Evolutionary conservation across 1,284 basidiomycete species (phyloP), one percentile per base, ranked within the genome.

Genomic region (Apiotrichum gracile): DNA sequence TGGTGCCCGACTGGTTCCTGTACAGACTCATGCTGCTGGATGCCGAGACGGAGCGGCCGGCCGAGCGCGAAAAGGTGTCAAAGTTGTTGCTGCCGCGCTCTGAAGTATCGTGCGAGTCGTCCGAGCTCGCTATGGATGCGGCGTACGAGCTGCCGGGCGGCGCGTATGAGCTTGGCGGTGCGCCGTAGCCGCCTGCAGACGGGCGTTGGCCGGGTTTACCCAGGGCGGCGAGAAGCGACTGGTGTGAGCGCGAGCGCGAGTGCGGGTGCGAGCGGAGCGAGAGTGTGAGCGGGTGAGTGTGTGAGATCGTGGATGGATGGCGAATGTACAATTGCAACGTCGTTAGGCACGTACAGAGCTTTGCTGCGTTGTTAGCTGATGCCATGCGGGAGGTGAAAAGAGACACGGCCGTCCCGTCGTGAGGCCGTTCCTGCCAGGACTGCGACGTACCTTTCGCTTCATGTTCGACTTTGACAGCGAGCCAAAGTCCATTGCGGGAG

Each of bases 381-480:
- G n/a, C n/a, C n/a, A n/a, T n/a, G n/a, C n/a, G n/a, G n/a, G 24
- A 13, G 27, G 27, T 7, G 27, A 13, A 29, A 13, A 13, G 27
- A 31, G 31, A 31, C 31, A 31, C 31, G 31, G 31, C 31, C 16
- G 31, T 31, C 31, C 31, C 31, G 31, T 31, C 31, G 12, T 10
- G 31, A 31, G 31, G 31, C 31, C 16, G 31, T 13, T 31, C 10
- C 31, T 10, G 5, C 16, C 16, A 10, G 5, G 31, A 14, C 5
- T 31, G 31, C 31, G 16, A 53, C 61, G 19, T 41, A 67, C 65
- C 58, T 67, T 67, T 16, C 65, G 58, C 63, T 62, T 65, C 65
- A 67, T 67, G 53, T 60, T 63, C 25, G 51, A 57, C 17, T 59
- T 57, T 5, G 57, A 61, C 24, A 62, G 48, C 14, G 59, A 51